Evolutionary conservation across 2,329 filamentous ascomycete genomes (phyloP).

Genomic region (Ascochyta koolunga): DNA sequence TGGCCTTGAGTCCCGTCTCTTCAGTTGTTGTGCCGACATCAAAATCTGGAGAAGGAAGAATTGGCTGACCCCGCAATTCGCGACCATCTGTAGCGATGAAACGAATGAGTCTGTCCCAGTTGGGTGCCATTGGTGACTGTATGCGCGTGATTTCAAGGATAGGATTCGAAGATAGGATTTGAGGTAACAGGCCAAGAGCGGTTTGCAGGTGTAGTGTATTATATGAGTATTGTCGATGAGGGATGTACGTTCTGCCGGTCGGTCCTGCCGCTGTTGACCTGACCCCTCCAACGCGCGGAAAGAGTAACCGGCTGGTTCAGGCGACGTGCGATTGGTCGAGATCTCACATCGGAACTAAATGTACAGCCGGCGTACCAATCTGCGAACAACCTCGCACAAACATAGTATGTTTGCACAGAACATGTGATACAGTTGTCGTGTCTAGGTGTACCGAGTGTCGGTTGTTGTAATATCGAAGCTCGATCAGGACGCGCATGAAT

Average conservation of each 20-base stretch:
- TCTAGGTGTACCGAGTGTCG: background rate
- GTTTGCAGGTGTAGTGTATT: background rate
- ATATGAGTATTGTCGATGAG: background rate
- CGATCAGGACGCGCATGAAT: background rate
- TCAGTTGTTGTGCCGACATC: conserved; percentile 58
- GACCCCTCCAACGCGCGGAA: conserved; percentile 19
- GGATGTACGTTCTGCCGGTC: conserved; percentile 31
- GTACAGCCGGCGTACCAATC: conserved; percentile 13
- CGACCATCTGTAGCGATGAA: conserved; percentile 60
- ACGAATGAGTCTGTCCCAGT: conserved; percentile 62
- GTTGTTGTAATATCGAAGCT: background rate
- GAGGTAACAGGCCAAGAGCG: background rate
- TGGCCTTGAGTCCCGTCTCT: conserved; percentile 58
- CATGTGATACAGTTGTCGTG: background rate
- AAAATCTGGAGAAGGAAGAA: conserved; percentile 53
- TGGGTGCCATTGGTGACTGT: conserved; percentile 26
- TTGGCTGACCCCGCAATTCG: conserved; percentile 59
- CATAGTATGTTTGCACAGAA: background rate
- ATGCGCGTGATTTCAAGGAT: background rate
- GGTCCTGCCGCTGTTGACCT: conserved; percentile 18
- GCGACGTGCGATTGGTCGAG: conserved; percentile 11
- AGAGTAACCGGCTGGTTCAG: conserved; percentile 5
- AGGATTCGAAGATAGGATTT: background rate
- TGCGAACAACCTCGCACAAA: conserved; percentile 17
- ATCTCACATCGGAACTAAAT: background rate